Base-by-base conservation (phyloP, 257 asterid species). In the Solanum appendiculatum region DNA sequence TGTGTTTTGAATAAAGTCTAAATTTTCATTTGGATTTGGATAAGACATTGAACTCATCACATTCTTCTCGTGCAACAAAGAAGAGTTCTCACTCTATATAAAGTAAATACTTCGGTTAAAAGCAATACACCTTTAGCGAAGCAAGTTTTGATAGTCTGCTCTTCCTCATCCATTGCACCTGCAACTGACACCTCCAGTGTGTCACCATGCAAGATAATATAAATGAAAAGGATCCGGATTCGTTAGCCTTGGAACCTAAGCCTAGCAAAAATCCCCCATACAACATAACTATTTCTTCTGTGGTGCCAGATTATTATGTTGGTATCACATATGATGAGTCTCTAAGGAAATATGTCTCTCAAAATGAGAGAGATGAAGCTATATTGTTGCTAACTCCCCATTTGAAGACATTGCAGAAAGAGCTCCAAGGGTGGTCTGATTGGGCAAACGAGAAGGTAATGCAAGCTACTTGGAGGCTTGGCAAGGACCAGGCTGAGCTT, bases 391-490 rank as follows among this genome's bases (percentile, higher is more conserved):
- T 94, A 23, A 86, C 86, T 80, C 89, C 94, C 68, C 92, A 86
- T 48, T 87, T 89, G 88, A 85, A 91, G 90, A 90, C 81, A 27
- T 86, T 91, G 33, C 92, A 92, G 90, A 91, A 90, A 75, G 94
- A 92, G 88, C 85, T 93, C 84, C 88, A 86, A 80, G 87, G 87
- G 70, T 95, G 96, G 98, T 89, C 84, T 12, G 92, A 92, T 29
- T 97, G 98, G 97, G 94, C 94, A 3, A 93, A 88, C 10, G 93
- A 93, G 90, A 95, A 94, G 91, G 90, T 97, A 60, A 93, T 90
- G 96, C 94, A 94, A 88, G 94, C 94, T 60, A 91, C 98, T 75
- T 86, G 89, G 63, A 92, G 89, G 90, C 96, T 94, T 21, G 87
- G 90, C 31, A 93, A 94, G 90, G 94, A 94, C 80, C 88, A 89